A percentile compares a stretch with the other conserved stretches of the same genome.
Evolutionary conservation across 106 monocot species (phyloP).

Genomic region (Apostasia ramifera): DNA sequence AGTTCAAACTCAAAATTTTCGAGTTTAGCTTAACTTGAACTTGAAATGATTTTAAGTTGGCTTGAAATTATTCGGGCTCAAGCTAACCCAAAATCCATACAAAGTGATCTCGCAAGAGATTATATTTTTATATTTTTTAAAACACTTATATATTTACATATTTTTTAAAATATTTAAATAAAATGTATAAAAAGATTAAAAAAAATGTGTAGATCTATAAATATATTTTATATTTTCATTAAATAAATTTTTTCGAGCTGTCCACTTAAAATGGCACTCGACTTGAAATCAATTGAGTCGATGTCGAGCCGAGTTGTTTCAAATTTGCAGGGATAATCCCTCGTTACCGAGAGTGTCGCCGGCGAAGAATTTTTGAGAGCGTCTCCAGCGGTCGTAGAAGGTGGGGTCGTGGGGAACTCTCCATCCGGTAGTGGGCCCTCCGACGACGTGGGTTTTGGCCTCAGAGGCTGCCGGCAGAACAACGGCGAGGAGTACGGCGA

Average conservation of each 20-base stretch:
- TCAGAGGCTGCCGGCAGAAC: background rate
- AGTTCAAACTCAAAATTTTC: no score
- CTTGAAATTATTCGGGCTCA: background rate
- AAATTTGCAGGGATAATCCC: background rate
- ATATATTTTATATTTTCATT: background rate
- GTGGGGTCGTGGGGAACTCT: slow-evolving; percentile 4
- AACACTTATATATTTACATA: background rate
- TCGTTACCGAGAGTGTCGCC: slow-evolving; percentile 29
- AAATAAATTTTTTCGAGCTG: background rate
- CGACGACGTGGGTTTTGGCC: slow-evolving; percentile 21
- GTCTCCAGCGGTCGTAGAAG: slow-evolving; percentile 16
- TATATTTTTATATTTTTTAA: background rate
- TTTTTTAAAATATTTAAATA: background rate
- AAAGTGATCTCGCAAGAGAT: background rate
- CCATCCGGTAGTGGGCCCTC: slow-evolving; percentile 15
- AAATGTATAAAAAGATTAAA: background rate
- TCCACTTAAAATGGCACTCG: background rate
- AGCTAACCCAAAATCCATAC: background rate
- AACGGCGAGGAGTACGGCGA: background rate
- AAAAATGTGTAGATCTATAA: background rate
- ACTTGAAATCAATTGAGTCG: background rate
- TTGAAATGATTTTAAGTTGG: background rate
- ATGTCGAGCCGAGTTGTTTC: background rate
- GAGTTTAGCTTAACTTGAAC: no score
- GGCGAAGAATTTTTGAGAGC: slow-evolving; percentile 7